Evolutionary conservation across 306 rosid species (phyloP), one percentile per base, ranked within the genome.

Genomic region (Acmispon strigosus): DNA sequence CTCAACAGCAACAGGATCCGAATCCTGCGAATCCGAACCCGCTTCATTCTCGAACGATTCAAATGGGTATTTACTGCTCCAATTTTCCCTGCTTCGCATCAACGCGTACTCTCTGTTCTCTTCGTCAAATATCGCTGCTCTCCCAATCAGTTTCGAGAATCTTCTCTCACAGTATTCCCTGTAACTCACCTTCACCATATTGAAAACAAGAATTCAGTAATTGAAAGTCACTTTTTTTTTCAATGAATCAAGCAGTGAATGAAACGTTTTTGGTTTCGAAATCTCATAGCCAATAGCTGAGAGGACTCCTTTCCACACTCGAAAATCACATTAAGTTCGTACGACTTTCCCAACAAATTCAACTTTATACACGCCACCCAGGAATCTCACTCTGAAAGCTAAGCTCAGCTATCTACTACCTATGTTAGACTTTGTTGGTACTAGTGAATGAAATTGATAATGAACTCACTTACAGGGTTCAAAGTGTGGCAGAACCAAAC

Each of bases 401-500:
- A n/a, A n/a, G n/a, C n/a, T n/a, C n/a, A n/a, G n/a, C n/a, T n/a
- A n/a, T n/a, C n/a, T n/a, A n/a, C n/a, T n/a, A n/a, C n/a, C n/a
- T n/a, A n/a, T n/a, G n/a, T n/a, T n/a, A n/a, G n/a, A n/a, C n/a
- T n/a, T n/a, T n/a, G n/a, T n/a, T n/a, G n/a, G n/a, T n/a, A n/a
- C n/a, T n/a, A 22, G 24, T 22, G 24, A 22, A 22, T 22, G 24
- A 22, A 22, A 22, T 17, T 12, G 51, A 68, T 2, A 0, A 70
- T n/a, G 13, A 11, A 78, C 10, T 47, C 85, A 8, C 82, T 54
- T 48, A 84, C 96, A 14, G 86, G 90, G 42, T 88, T 93, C 72
- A 90, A 72, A 17, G 88, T 72, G 80, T 93, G 98, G 71, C 98
- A 90, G 76, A 93, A 90, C 98, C 98, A 93, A 81, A 93, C 89